Conservation (phyloP, 176 grass and related monocot genomes). For the Areca catechu region DNA sequence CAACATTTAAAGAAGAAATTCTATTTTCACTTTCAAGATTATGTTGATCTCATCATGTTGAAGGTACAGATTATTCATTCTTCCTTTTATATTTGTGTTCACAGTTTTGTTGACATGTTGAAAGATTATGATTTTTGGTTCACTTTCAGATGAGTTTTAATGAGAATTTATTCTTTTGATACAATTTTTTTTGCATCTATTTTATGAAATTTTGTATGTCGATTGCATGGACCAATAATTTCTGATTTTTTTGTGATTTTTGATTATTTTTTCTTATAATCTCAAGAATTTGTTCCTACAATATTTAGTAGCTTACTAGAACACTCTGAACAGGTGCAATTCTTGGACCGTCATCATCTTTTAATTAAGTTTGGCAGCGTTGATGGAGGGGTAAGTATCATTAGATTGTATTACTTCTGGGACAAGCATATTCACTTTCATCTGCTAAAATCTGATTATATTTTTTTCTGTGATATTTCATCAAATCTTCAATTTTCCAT, state of each 20-base stretch:
- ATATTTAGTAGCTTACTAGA: conserved; percentile 41
- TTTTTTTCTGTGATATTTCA: not conserved
- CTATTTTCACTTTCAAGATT: conserved; percentile 98
- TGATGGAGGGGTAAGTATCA: conserved; percentile 70
- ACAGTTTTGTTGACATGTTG: too few relatives aligned
- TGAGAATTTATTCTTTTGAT: too few relatives aligned
- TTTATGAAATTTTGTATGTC: conserved; percentile 11
- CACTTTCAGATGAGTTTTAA: too few relatives aligned
- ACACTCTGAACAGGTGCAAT: conserved; percentile 66
- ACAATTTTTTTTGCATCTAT: too few relatives aligned
- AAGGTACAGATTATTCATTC: conserved; percentile 45
- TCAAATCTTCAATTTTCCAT: not conserved
- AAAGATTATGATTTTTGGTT: not conserved
- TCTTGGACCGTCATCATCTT: conserved; percentile 90
- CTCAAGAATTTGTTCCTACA: conserved; percentile 16
- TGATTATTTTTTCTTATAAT: conserved; percentile 2
- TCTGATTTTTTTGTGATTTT: conserved; percentile 5
- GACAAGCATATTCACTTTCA: too few relatives aligned
- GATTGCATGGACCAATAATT: conserved; percentile 14
- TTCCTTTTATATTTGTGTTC: conserved; percentile 6
- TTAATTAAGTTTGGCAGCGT: conserved; percentile 96
- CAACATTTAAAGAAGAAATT: conserved; percentile 96
- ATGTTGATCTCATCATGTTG: conserved; percentile 89
- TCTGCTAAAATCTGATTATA: too few relatives aligned
- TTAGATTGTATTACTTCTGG: not conserved